Percentiles rank a stretch among this genome's conserved stretches.
These are phyloP conservation scores for Perkinsus marinus DNA, from an alignment of 169 alveolate genomes.

Conservation along the genomic window DNA sequence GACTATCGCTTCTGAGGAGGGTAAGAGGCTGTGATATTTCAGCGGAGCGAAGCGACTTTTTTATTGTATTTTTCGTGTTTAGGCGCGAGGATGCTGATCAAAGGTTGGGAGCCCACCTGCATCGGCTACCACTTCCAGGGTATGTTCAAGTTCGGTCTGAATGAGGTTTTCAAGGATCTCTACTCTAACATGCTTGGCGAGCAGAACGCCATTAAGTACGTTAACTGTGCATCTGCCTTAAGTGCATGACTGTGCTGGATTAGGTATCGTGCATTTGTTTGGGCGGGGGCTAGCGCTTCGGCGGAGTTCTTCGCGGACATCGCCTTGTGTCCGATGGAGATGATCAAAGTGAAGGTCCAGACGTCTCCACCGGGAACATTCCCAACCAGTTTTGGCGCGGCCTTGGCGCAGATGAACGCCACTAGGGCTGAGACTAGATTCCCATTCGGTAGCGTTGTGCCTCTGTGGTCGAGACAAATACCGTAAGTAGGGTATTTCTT, in stretches of 20 bases:
- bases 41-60: background rate
- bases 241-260: background rate
- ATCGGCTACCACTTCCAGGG: slow-evolving; percentile 94
- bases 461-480: slow-evolving; percentile 74
- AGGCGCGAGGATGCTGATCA: slow-evolving; percentile 54
- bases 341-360: slow-evolving; percentile 87
- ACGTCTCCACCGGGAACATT: slow-evolving; percentile 78
- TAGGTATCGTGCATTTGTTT: slow-evolving; percentile 68
- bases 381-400: slow-evolving; percentile 54
- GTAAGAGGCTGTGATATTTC: slow-evolving; percentile 17
- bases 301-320: slow-evolving; percentile 96
- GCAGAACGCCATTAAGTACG: slow-evolving; percentile 47
- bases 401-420: slow-evolving; percentile 50
- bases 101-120: slow-evolving; percentile 94
- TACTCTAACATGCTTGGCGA: slow-evolving; percentile 65
- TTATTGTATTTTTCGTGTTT: background rate
- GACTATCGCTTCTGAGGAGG: slow-evolving; percentile 66
- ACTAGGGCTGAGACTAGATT: slow-evolving; percentile 49
- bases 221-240: background rate
- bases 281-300: slow-evolving; percentile 91
- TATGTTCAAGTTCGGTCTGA: slow-evolving; percentile 89
- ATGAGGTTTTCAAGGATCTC: slow-evolving; percentile 91
- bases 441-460: slow-evolving; percentile 56
- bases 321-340: slow-evolving; percentile 92
- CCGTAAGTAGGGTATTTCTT: slow-evolving; percentile 50